Evolutionary conservation across 2,329 filamentous ascomycete genomes (phyloP).

Genomic region (Xylaria sp.): DNA sequence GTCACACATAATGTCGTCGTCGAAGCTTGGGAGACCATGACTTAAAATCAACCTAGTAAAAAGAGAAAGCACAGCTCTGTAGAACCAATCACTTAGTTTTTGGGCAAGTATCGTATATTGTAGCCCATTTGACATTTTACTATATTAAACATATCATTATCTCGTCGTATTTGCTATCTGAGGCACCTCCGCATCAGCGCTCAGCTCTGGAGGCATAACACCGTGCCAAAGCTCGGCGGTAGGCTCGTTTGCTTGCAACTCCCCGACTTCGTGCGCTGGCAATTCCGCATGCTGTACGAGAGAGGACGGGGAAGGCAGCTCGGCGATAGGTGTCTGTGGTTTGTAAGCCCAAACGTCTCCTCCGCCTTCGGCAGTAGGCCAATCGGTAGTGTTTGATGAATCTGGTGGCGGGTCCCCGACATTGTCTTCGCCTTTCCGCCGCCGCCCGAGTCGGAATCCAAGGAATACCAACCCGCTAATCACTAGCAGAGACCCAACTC

Average conservation of each 20-base stretch:
- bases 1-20: no score
- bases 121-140: constrained; percentile 7
- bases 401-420: not conserved
- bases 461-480: constrained; percentile 32
- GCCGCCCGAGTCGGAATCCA: constrained; percentile 25
- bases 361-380: constrained; percentile 6
- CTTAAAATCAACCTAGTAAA: not conserved
- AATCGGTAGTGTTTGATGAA: not conserved
- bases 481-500: constrained; percentile 44
- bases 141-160: constrained; percentile 13
- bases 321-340: constrained; percentile 3
- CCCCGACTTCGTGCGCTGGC: constrained; percentile 9
- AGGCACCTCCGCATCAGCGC: constrained; percentile 26
- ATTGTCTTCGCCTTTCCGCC: constrained; percentile 5
- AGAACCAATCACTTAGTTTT: not conserved
- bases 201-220: constrained; percentile 28
- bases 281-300: constrained; percentile 6
- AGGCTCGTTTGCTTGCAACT: constrained; percentile 17
- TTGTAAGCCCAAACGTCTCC: constrained; percentile 23
- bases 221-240: constrained; percentile 30
- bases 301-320: constrained; percentile 12
- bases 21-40: not conserved
- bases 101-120: not conserved
- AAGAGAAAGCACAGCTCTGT: not conserved
- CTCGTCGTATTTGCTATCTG: not conserved